Base-by-base conservation (phyloP, 441 rosid species). In the Pelargonium australe region DNA sequence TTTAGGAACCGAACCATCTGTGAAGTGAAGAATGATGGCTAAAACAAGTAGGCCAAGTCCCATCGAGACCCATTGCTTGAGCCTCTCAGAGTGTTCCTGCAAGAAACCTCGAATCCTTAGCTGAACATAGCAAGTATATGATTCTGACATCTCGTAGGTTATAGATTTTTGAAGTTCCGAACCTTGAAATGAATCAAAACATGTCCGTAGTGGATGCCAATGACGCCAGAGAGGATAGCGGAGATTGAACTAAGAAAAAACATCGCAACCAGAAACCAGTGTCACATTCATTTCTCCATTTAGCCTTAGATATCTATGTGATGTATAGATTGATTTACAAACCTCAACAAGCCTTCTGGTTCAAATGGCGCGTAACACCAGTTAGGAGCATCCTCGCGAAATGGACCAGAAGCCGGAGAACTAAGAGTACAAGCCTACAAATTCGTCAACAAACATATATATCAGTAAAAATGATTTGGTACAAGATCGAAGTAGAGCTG, bases 261-360 rank as follows among this genome's bases (percentile, higher is more conserved):
- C 7, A 65, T 10, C 6, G 53, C n/a, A n/a, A 40, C 5, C n/a
- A 28, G 19, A n/a, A 17, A 61, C 44, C 28, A 53, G 13, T 62
- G 43, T 69, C 20, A 44, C 6, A 12, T 7, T 40, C 31, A 34
- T n/a, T 55, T 7, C 7, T 17, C 60, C 14, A n/a, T 53, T 53
- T 4, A 5, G 60, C 60, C 19, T 53, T 28, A 2, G 31, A 28
- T 28, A 28, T 28, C 1, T 16, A 53, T 4, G 16, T 55, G 23
- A 16, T 55, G 19, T 28, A 28, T 28, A 28, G 8, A 64, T 43
- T 9, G 67, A 64, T 28, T 4, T 55, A 25, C 61, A 20, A 66
- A 86, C 87, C 94, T 88, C 74, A 88, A 69, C 70, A 85, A 74
- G 74, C 94, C 94, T 85, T 86, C 94, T 0, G 94, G 94, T 70